Base-by-base conservation (phyloP, 2,329 filamentous ascomycete genomes). In the Fusarium brachygibbosum region DNA sequence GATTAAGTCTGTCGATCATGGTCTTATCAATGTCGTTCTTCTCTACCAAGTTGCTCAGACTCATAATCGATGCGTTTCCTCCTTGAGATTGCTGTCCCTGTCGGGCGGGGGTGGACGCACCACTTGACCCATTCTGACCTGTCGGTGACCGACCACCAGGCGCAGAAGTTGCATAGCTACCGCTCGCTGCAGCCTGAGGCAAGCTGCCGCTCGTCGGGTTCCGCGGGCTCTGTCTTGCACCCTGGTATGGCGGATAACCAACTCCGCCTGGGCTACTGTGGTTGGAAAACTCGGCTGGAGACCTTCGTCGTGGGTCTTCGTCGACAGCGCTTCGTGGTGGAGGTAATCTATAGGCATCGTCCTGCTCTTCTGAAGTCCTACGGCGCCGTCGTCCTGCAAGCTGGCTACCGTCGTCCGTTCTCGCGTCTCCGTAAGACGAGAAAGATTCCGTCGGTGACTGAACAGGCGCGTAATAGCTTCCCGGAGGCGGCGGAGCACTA, bases 1-100 rank as follows among this genome's bases (percentile, higher is more conserved):
- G 79, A 66, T 86, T 85, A 52, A 88, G 74, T 37, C 84, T 82
- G 38, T 82, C 82, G 58, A 88, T 79, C 86, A 88, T 88, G 62
- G 78, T 82, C 69, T 82, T 81, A 70, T 88, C 86, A 59, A 88
- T 87, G 58, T 87, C 85, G 69, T 80, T 83, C 70, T 81, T 82
- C 29, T 83, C 85, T 73, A 86, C 82, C 64, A 86, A 76, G 59
- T 84, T 85, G 72, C 82, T 84, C 40, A 86, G 71, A 70, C 83
- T 87, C 85, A 87, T 87, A 23, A 85, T 81, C n/a, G 84, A 85
- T 13, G 74, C 55, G 16, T 75, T 69, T 32, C 69, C 73, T 50
- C 72, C 70, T 57, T 73, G 70, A 25, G 65, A 40, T 38, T 70
- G 66, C 53, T 73, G 65, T 62, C 76, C 73, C 28, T 76, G 74